Conservation (phyloP, 768 basidiomycete genomes). For the Leccinellum luteum region DNA sequence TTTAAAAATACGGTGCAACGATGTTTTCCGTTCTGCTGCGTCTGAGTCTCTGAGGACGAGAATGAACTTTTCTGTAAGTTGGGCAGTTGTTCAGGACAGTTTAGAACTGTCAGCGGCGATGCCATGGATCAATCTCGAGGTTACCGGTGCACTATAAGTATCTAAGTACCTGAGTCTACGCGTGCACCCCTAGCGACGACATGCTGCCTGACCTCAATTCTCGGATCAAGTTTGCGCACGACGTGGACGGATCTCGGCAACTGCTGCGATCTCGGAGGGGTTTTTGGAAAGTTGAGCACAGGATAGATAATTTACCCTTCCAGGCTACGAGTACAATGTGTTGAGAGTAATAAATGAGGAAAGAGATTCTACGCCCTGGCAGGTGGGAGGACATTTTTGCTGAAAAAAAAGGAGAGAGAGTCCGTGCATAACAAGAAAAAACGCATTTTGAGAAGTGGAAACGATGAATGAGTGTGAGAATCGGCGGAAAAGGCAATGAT, state of each 20-base stretch:
- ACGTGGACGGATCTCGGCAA: neutral
- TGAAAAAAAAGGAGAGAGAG: neutral
- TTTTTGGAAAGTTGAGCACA: neutral
- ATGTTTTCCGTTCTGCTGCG: neutral
- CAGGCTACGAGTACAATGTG: constrained; percentile 2
- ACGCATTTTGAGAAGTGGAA: neutral
- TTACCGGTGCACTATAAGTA: too few relatives aligned
- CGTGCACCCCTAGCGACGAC: too few relatives aligned
- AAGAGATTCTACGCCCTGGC: too few relatives aligned
- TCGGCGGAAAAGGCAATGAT: neutral
- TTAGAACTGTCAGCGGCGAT: too few relatives aligned
- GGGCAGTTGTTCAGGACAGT: too few relatives aligned
- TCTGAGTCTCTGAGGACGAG: too few relatives aligned
- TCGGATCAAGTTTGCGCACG: neutral
- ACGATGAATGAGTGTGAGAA: neutral
- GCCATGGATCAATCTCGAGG: too few relatives aligned
- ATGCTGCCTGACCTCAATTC: neutral
- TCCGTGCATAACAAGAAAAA: neutral
- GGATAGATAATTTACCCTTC: neutral
- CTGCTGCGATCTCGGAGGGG: neutral
- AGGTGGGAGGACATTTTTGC: neutral
- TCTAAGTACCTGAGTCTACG: too few relatives aligned
- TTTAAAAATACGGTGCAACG: neutral
- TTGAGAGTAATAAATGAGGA: neutral
- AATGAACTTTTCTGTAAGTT: too few relatives aligned